phyloP scores from a whole-genome alignment of 2,329 filamentous ascomycete species.

The Ramichloridium luteum region DNA sequence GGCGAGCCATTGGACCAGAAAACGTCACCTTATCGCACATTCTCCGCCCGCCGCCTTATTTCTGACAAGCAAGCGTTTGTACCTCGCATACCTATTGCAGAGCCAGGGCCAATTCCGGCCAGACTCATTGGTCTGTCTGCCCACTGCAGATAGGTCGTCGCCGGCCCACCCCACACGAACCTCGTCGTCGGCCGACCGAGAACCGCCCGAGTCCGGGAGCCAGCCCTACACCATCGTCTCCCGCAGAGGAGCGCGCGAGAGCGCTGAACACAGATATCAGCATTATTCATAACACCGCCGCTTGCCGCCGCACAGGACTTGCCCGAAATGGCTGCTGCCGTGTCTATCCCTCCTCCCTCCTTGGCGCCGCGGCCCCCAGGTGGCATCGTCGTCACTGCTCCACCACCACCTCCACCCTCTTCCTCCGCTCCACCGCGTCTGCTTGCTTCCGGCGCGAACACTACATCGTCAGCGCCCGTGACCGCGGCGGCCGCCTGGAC shows the following conservation, averaged over 20 bases:
- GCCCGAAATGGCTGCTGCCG: constrained; percentile 1
- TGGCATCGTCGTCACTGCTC: constrained; percentile 7
- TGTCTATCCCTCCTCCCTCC: constrained; percentile 8
- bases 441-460: constrained; percentile 37
- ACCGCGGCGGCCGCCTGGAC: constrained; percentile 33
- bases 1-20: too few species aligned
- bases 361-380: constrained; percentile 5
- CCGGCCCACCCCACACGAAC: not conserved
- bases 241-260: not conserved
- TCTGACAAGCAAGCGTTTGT: too few species aligned
- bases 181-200: not conserved
- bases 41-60: too few species aligned
- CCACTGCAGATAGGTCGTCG: too few species aligned
- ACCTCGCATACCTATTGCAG: too few species aligned
- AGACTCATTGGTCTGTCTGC: too few species aligned
- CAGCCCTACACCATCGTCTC: too few species aligned
- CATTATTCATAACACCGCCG: not conserved
- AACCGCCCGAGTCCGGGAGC: not conserved
- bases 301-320: not conserved
- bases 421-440: constrained; percentile 8
- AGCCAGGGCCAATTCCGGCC: too few species aligned
- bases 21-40: too few species aligned
- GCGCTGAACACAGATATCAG: not conserved
- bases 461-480: constrained; percentile 36
- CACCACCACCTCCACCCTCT: constrained; percentile 9